These are phyloP conservation scores for Fusarium illudens DNA, from an alignment of 2,329 filamentous ascomycete species.

Conservation along the genomic window DNA sequence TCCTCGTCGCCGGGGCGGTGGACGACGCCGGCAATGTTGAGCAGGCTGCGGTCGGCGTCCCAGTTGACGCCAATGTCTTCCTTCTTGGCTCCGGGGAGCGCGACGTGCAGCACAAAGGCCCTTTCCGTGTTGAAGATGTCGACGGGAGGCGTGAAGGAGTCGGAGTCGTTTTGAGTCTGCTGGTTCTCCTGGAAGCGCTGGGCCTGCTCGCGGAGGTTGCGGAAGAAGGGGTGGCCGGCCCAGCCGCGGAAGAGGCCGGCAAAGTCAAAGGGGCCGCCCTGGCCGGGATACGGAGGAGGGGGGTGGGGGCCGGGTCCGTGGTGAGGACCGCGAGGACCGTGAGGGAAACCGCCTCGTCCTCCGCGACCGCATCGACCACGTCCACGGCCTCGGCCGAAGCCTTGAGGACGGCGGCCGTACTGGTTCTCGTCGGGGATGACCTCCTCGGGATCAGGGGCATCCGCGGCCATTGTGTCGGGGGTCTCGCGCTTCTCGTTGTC, in stretches of 20 bases:
- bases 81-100: slow-evolving; percentile 81
- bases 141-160: slow-evolving; percentile 69
- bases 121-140: slow-evolving; percentile 77
- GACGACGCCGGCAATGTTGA: slow-evolving; percentile 76
- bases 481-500: slow-evolving; percentile 48
- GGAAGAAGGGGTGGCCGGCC: slow-evolving; percentile 54
- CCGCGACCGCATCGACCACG: slow-evolving; percentile 33
- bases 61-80: slow-evolving; percentile 81
- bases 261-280: slow-evolving; percentile 49
- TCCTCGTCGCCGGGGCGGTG: slow-evolving; percentile 76
- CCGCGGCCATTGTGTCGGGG: slow-evolving; percentile 45
- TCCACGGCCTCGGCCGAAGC: slow-evolving; percentile 36
- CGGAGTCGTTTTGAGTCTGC: slow-evolving; percentile 32
- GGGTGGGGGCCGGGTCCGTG: slow-evolving; percentile 36
- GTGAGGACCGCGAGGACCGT: slow-evolving; percentile 31
- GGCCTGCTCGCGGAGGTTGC: slow-evolving; percentile 52
- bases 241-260: slow-evolving; percentile 51
- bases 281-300: slow-evolving; percentile 24
- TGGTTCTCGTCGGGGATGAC: slow-evolving; percentile 45
- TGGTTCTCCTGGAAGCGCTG: slow-evolving; percentile 37
- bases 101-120: slow-evolving; percentile 75
- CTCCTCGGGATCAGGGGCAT: slow-evolving; percentile 46
- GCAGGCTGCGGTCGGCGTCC: slow-evolving; percentile 71
- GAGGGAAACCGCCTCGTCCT: slow-evolving; percentile 32
- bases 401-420: slow-evolving; percentile 30